phyloP scores from a whole-genome alignment of 2,329 filamentous ascomycete species.

The Phialocephala sp. region DNA sequence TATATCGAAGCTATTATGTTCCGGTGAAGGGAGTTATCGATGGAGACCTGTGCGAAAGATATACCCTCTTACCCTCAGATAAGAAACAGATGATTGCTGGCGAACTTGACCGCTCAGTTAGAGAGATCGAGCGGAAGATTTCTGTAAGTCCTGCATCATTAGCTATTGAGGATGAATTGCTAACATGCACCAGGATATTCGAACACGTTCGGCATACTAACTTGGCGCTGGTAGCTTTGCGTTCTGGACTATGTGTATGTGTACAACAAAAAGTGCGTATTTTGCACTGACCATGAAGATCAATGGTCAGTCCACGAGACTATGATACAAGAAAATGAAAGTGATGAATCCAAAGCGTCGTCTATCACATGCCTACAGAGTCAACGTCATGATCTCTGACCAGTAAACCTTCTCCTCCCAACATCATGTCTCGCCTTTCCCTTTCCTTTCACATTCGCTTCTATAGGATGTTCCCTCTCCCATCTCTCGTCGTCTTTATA shows the following conservation, averaged over 20 bases:
- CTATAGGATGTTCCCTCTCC: conserved; percentile 71
- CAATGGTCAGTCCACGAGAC: conserved; percentile 30
- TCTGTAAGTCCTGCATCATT: conserved; percentile 54
- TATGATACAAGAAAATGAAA: conserved; percentile 27
- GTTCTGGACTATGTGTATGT: conserved; percentile 33
- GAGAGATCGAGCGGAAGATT: conserved; percentile 96
- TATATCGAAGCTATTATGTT: conserved; percentile 94
- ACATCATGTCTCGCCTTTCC: conserved; percentile 44
- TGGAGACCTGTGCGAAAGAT: conserved; percentile 94
- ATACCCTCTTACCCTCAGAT: conserved; percentile 80
- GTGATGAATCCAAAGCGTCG: conserved; percentile 12
- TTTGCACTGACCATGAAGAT: conserved; percentile 27
- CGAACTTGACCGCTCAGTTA: conserved; percentile 86
- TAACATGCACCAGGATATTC: conserved; percentile 54
- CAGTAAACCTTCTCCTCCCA: conserved; percentile 40
- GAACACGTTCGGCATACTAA: conserved; percentile 60
- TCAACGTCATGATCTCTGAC: conserved; percentile 32
- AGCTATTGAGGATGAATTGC: conserved; percentile 11
- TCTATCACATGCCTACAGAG: conserved; percentile 10
- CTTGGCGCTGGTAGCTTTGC: conserved; percentile 21
- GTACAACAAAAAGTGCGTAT: conserved; percentile 28
- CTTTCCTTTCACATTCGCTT: conserved; percentile 53
- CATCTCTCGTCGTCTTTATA: conserved; percentile 76
- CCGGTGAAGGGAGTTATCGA: conserved; percentile 97
- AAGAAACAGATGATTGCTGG: conserved; percentile 95